Evolutionary conservation across 2,329 filamentous ascomycete species (phyloP), one percentile per base, ranked within the genome.

Genomic region (Penicillium occitanis): DNA sequence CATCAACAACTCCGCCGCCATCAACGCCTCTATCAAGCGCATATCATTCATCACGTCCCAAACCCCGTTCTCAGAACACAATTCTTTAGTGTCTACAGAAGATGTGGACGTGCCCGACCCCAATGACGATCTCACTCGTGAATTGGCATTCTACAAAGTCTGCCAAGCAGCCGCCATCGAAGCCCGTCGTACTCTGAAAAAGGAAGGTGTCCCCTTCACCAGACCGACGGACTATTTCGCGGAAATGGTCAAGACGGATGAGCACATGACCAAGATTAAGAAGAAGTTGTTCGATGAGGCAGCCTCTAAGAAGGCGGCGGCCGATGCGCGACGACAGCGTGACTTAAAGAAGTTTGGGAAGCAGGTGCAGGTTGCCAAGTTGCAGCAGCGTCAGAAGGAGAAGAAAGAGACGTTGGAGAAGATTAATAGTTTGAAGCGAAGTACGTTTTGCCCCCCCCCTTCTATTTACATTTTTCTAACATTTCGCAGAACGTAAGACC

Each of bases 291-390:
- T 97, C 69, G 93, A 98, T 74, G 92, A 96, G 75, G 95, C 94
- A 0, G 91, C 94, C 11, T 85, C 88, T 68, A 97, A 97, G 85
- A 97, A 97, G 84, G 94, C 95, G 0, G 87, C 92, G 33, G 89
- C 91, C 28, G 95, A 99, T 79, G 95, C 95, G 6, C 88, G 93
- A 77, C 93, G 93, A 81, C 90, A 94, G 82, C 86, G 95, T 69
- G 95, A 99, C 78, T 84, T 98, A 74, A 98, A 97, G 88, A 99
- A 98, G 83, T 99, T 98, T 77, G 95, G 95, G 77, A 99, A 99
- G 84, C 92, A 96, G 79, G 95, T 98, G 63, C 95, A 99, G 83
- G 88, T 97, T 67, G 93, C 93, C 67, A 97, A 97, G 84, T 82
- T 96, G 78, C 94, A 98, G 81, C 94, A 99, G 86, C 86, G 95